Evolutionary conservation across 176 grass and related monocot genomes (phyloP), one percentile per base, ranked within the genome.

Genomic region (Juncus effusus): DNA sequence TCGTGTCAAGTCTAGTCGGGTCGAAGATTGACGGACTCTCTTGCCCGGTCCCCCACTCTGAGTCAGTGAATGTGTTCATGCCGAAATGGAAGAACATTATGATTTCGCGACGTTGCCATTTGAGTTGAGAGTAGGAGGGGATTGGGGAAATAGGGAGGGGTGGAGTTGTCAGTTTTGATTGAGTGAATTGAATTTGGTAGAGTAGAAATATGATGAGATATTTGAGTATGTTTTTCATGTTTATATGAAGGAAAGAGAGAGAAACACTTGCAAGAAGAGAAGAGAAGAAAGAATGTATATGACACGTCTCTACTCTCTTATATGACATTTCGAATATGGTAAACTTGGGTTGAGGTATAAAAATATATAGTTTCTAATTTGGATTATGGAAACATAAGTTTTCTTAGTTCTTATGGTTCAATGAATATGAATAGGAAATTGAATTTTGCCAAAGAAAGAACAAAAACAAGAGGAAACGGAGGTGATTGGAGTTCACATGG

Each of bases 31-130:
- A 12, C 6, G 83, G 80, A 72, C 16, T 54, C 85, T 97, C 93
- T 3, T 52, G 1, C 0, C 93, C 93, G 3, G 82, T 89, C 58
- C 93, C 93, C 82, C 85, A 84, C 55, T 97, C 93, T 0, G 80
- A 77, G 85, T 82, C 75, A 5, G 93, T 89, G 88, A 97, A 97
- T 15, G 93, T 97, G 93, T 97, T 97, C 93, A 92, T 81, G 51
- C 93, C 88, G 80, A 97, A 97, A 76, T 97, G 93, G 72, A 97
- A 97, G 83, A 97, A 97, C 93, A 92, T 84, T 81, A 97, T 89
- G 67, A 97, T 59, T 83, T 92, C 88, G 0, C 88, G 88, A 1
- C 93, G 88, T 45, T 89, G 88, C 93, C 93, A 97, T 56, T 11
- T 62, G 13, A 97, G 82, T 74, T 97, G 93, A 73, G 93, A 13